phyloP scores from a whole-genome alignment of 768 basidiomycete species.

The Suillus discolor region DNA sequence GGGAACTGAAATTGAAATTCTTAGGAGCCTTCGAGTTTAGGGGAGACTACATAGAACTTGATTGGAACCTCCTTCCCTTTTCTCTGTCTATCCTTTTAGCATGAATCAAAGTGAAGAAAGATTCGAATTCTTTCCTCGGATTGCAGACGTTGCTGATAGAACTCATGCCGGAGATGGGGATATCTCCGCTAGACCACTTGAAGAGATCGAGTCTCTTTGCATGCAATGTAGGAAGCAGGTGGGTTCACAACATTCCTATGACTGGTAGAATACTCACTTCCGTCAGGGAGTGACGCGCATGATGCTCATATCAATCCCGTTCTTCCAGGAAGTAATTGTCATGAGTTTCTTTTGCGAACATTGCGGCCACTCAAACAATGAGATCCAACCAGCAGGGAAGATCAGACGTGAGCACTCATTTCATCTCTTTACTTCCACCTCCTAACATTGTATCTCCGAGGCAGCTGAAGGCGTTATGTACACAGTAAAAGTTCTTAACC shows the following conservation, averaged over 20 bases:
- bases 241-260: slow-evolving; percentile 24
- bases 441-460: slow-evolving; percentile 1
- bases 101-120: slow-evolving; percentile 30
- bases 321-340: slow-evolving; percentile 92
- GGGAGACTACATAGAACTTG: not conserved
- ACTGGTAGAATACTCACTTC: slow-evolving; percentile 4
- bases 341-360: slow-evolving; percentile 97
- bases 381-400: slow-evolving; percentile 86
- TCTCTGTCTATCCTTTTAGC: not conserved
- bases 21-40: not conserved
- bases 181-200: slow-evolving; percentile 54
- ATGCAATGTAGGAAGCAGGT: slow-evolving; percentile 95
- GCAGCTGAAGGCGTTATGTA: slow-evolving; percentile 84
- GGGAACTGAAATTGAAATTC: no score
- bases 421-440: not conserved
- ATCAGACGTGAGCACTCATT: slow-evolving; percentile 70
- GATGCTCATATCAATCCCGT: slow-evolving; percentile 92
- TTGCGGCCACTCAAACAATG: slow-evolving; percentile 89
- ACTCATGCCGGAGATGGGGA: slow-evolving; percentile 42
- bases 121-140: slow-evolving; percentile 52
- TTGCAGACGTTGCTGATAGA: slow-evolving; percentile 55
- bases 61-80: not conserved
- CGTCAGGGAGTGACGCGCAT: slow-evolving; percentile 83
- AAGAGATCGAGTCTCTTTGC: slow-evolving; percentile 90
- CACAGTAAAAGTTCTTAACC: slow-evolving; percentile 73